Base-by-base conservation (phyloP, 306 rosid genomes). In the Dryas octopetala region DNA sequence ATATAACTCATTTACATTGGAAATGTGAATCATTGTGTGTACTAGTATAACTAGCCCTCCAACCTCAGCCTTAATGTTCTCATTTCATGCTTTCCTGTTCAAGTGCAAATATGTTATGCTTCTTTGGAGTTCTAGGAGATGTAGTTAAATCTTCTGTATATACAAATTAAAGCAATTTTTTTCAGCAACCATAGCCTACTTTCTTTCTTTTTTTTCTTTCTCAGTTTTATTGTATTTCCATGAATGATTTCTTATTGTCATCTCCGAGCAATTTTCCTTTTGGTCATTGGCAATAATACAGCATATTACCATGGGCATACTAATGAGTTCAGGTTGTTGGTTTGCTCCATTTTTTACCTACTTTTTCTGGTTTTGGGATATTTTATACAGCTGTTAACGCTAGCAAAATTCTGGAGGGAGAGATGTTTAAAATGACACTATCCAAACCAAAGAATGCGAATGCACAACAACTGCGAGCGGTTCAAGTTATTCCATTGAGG, bases 351-450 rank as follows among this genome's bases (percentile, higher is more conserved):
- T 67, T 10, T 41, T 68, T 38, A 23, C 15, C 28, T 40, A 5
- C 44, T 3, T 7, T 43, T 14, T n/a, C 28, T 46, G 32, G 53
- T 32, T 74, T 72, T 52, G 74, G 59, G 67, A 50, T 68, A 70
- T 73, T 47, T 52, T n/a, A n/a, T 82, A 64, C 89, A 87, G 91
- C 83, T 40, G 72, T 55, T 13, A 54, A 83, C 62, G 82, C 83
- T 15, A 76, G 71, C 71, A 77, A 79, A 77, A 70, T 91, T 83
- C 78, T 89, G 76, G 89, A 86, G 74, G 97, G 97, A 81, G 92
- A 84, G 83, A 87, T 83, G 88, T 81, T 89, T 64, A 78, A 64
- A 57, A 79, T 84, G 84, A 84, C 90, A 14, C 49, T 87, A 55
- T 79, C 94, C 50, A 87, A 80, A 83, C 86, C 92, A n/a, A 61